Conservation (phyloP, 345 rosid genomes). For the Heritiera littoralis region DNA sequence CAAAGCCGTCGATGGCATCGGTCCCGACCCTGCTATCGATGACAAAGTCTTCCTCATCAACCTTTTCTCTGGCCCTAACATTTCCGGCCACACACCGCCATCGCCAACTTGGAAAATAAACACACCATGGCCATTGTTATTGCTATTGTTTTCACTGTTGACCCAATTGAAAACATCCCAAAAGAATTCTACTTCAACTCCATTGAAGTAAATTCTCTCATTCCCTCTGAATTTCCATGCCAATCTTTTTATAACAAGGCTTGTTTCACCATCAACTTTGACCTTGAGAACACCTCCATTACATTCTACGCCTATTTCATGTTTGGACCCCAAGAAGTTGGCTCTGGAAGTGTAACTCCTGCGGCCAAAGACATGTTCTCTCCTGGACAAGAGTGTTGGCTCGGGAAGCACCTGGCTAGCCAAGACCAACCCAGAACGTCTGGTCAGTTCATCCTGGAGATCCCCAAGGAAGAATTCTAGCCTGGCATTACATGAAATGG, state of each 20-base stretch:
- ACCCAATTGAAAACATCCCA: conserved; percentile 69
- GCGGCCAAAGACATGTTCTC: conserved; percentile 57
- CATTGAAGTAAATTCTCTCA: conserved; percentile 42
- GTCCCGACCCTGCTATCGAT: not conserved
- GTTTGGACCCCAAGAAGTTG: conserved; percentile 49
- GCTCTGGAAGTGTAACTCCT: conserved; percentile 41
- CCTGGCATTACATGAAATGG: conserved; percentile 43
- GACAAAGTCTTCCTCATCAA: conserved; percentile 48
- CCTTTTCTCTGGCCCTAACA: conserved; percentile 58
- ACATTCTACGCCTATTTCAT: conserved; percentile 49
- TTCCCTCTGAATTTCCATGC: conserved; percentile 63
- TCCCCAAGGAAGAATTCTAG: conserved; percentile 55
- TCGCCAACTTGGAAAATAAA: conserved; percentile 66
- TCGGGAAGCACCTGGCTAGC: conserved; percentile 25
- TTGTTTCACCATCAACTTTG: conserved; percentile 46
- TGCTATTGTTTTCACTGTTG: not conserved
- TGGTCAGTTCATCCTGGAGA: conserved; percentile 33
- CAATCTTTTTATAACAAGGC: conserved; percentile 44
- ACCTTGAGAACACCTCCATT: conserved; percentile 41
- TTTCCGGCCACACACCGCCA: conserved; percentile 62
- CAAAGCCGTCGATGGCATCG: conserved; percentile 20
- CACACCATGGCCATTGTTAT: conserved; percentile 40
- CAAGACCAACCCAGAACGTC: conserved; percentile 37
- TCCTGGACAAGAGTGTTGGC: conserved; percentile 39
- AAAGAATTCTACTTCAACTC: conserved; percentile 48